These are phyloP conservation scores for Pleurozium schreberi DNA, from an alignment of 225 moss, liverwort and hornwort species.

Conservation along the genomic window DNA sequence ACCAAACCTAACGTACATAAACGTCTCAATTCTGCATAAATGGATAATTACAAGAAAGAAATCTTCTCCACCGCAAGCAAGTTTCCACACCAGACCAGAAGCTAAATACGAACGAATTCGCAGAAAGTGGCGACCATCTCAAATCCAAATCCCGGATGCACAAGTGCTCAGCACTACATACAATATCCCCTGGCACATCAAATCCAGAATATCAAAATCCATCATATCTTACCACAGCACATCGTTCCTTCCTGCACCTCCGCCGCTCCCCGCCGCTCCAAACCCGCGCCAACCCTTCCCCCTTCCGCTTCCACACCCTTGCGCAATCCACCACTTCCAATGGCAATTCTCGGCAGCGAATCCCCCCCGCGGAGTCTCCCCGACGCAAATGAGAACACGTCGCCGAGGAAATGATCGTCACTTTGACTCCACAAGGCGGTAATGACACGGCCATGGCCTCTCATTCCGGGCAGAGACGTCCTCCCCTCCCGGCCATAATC, in stretches of 20 bases:
- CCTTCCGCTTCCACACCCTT: not conserved
- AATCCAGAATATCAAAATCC: not conserved
- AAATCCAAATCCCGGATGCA: not conserved
- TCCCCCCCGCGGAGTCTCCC: not conserved
- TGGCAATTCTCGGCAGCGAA: not conserved
- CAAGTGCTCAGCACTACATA: not conserved
- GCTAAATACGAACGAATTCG: not conserved
- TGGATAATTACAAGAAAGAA: not conserved
- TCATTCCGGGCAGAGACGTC: constrained; percentile 18
- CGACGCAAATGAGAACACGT: not conserved
- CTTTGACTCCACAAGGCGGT: constrained; percentile 22
- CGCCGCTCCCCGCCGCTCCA: constrained; percentile 1
- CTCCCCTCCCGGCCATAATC: not conserved
- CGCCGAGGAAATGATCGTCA: not conserved
- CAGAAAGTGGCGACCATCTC: not conserved
- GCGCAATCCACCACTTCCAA: constrained; percentile 14
- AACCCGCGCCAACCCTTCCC: not conserved
- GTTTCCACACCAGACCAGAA: not conserved
- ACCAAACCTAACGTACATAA: not conserved
- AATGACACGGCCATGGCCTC: constrained; percentile 36
- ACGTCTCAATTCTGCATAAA: not conserved
- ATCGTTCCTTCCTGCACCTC: constrained; percentile 2
- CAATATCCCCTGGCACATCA: not conserved
- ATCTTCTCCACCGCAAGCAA: not conserved
- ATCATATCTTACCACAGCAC: constrained; percentile 19